These are phyloP conservation scores for Aspergillus candidus DNA, from an alignment of 2,329 filamentous ascomycete genomes.

Conservation along the genomic window DNA sequence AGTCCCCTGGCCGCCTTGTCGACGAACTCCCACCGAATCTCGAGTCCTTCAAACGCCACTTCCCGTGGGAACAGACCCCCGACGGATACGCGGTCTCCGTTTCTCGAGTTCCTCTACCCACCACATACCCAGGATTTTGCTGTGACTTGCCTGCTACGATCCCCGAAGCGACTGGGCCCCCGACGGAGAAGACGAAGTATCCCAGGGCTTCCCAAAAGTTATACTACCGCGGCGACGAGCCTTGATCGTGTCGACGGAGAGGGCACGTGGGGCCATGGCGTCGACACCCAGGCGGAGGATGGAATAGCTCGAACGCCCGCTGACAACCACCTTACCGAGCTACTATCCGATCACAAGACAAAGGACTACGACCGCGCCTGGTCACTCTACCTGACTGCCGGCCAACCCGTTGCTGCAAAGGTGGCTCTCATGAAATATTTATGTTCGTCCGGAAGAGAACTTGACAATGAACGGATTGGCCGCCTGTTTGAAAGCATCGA, in stretches of 20 bases:
- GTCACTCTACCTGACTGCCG: slow-evolving; percentile 33
- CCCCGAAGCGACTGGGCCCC: slow-evolving; percentile 17
- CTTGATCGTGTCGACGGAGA: slow-evolving; percentile 4
- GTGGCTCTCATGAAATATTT: slow-evolving; percentile 34
- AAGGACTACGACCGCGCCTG: slow-evolving; percentile 37
- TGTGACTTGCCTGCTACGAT: slow-evolving; percentile 18
- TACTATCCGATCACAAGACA: slow-evolving; percentile 12
- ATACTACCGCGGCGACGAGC: slow-evolving; percentile 19
- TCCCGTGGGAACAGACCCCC: slow-evolving; percentile 7
- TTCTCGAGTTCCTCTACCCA: slow-evolving; percentile 40
- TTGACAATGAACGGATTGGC: slow-evolving; percentile 40
- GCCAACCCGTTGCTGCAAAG: slow-evolving; percentile 20
- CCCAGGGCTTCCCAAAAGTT: slow-evolving; percentile 20
- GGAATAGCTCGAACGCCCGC: slow-evolving; percentile 11
- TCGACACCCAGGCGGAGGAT: not conserved
- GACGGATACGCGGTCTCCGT: slow-evolving; percentile 18
- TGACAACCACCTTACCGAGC: slow-evolving; percentile 11
- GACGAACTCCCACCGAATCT: slow-evolving; percentile 13
- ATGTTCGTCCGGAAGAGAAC: slow-evolving; percentile 29
- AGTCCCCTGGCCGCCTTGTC: slow-evolving; percentile 32
- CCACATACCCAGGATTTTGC: slow-evolving; percentile 21
- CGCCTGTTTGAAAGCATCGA: slow-evolving; percentile 43
- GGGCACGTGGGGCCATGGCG: slow-evolving; percentile 6
- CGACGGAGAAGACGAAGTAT: slow-evolving; percentile 24
- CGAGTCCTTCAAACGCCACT: slow-evolving; percentile 10